Conservation (phyloP, 768 basidiomycete species). For the Mycena haematopus region DNA sequence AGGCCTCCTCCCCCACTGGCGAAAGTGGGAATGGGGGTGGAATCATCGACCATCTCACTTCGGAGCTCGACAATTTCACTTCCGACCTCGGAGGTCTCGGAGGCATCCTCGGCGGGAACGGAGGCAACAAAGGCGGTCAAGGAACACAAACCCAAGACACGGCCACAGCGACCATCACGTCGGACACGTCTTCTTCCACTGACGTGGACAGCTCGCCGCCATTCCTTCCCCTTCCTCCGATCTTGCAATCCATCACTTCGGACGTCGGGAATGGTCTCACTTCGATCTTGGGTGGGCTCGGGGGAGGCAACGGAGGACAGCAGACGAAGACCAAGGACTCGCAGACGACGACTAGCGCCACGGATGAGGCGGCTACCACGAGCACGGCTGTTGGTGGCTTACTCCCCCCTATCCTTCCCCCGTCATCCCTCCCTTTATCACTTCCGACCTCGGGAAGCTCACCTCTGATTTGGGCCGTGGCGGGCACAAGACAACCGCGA, state of each 20-base stretch:
- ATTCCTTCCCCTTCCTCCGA: not conserved
- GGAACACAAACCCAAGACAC: too few relatives aligned
- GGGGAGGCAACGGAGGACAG: not conserved
- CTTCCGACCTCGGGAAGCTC: not conserved
- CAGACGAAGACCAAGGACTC: not conserved
- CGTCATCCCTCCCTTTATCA: not conserved
- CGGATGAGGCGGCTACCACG: not conserved
- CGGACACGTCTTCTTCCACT: not conserved
- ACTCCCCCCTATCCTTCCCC: not conserved
- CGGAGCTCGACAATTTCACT: not conserved
- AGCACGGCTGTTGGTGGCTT: not conserved
- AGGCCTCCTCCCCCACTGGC: too few relatives aligned
- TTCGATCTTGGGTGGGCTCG: not conserved
- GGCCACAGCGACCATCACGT: not conserved
- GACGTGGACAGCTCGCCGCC: not conserved
- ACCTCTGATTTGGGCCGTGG: not conserved
- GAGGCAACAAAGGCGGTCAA: not conserved
- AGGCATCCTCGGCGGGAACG: not conserved
- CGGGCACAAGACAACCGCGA: not conserved
- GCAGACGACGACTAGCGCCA: not conserved
- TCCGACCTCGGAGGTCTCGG: not conserved
- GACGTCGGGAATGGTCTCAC: not conserved
- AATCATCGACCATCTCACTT: too few relatives aligned
- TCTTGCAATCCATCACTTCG: too few relatives aligned
- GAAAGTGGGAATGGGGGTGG: too few relatives aligned